Conservation (phyloP, 2,329 filamentous ascomycete genomes). For the Curvularia lunata region DNA sequence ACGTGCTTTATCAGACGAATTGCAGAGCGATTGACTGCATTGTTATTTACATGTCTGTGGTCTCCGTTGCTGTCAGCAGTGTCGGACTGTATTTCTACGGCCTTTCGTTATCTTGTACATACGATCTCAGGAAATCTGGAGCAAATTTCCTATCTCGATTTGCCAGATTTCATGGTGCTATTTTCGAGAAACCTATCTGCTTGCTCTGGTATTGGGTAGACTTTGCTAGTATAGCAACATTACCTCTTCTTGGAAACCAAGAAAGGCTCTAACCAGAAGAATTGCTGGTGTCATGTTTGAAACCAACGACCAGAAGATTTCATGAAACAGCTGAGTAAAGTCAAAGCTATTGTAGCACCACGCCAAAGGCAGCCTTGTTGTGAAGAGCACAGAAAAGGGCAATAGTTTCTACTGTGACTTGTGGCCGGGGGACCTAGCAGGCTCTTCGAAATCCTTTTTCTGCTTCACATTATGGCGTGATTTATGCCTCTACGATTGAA, state of each 20-base stretch:
- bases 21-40: not conserved
- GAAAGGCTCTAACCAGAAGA: slow-evolving; percentile 15
- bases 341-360: slow-evolving; percentile 25
- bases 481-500: not conserved
- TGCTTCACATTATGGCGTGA: slow-evolving; percentile 1
- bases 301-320: slow-evolving; percentile 27
- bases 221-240: too few species aligned
- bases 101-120: not conserved
- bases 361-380: slow-evolving; percentile 11
- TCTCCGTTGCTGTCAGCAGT: not conserved
- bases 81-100: not conserved
- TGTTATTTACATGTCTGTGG: not conserved
- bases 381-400: slow-evolving; percentile 3
- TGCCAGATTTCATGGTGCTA: not conserved
- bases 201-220: not conserved
- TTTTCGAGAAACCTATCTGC: not conserved
- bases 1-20: not conserved
- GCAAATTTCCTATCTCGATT: not conserved
- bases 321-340: slow-evolving; percentile 31
- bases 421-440: not conserved
- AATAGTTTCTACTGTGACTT: slow-evolving; percentile 2
- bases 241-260: not conserved
- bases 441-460: not conserved
- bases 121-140: not conserved
- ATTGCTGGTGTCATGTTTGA: slow-evolving; percentile 12